Conservation (phyloP, 2,329 filamentous ascomycete species). For the Pezicula carpinea region DNA sequence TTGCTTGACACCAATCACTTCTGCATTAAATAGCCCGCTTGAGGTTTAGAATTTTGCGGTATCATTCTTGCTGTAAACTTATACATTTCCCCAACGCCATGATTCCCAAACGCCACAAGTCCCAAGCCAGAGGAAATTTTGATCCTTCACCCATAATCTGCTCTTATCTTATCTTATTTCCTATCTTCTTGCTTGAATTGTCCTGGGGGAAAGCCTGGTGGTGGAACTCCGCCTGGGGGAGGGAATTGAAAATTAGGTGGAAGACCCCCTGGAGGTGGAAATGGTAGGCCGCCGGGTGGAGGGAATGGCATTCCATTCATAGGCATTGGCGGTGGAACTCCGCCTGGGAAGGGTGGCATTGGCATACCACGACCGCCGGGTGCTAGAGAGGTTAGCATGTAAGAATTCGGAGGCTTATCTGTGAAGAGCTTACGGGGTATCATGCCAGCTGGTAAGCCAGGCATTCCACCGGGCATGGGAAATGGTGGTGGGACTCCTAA, state of each 20-base stretch:
- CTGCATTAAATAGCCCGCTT: no score
- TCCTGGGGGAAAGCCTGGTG: conserved; percentile 5
- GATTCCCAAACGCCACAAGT: no score
- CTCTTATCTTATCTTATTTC: neutral
- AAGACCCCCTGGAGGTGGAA: conserved; percentile 40
- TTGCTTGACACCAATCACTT: no score
- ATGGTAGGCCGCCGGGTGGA: conserved; percentile 31
- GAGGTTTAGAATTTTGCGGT: no score
- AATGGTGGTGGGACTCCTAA: conserved; percentile 49
- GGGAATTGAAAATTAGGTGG: conserved; percentile 49
- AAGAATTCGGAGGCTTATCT: neutral
- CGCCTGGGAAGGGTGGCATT: conserved; percentile 40
- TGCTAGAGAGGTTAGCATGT: conserved; percentile 31
- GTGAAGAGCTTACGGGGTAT: conserved; percentile 43
- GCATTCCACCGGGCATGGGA: conserved; percentile 44
- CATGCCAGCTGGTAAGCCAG: conserved; percentile 41
- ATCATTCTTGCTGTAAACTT: no score
- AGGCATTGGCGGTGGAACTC: conserved; percentile 15
- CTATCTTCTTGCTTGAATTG: neutral
- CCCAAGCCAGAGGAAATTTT: no score
- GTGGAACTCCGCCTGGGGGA: conserved; percentile 29
- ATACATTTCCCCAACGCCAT: no score
- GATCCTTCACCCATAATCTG: no score
- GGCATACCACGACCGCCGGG: conserved; percentile 38
- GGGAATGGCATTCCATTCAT: conserved; percentile 8